A percentile compares a stretch with the other conserved stretches of the same genome.
phyloP scores from a whole-genome alignment of 768 basidiomycete species.

The Daedaleopsis sinensis region DNA sequence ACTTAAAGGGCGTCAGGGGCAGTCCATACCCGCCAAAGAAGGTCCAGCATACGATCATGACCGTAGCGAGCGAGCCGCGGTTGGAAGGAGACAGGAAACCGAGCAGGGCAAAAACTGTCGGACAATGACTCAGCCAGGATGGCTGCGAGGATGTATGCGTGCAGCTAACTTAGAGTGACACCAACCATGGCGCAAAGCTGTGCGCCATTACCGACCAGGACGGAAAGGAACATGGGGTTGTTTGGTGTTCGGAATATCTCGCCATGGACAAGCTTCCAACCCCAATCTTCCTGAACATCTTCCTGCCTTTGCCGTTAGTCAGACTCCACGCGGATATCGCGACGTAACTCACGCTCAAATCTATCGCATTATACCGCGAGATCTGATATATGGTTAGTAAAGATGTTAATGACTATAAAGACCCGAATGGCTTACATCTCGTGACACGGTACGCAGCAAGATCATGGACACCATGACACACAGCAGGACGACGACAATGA shows the following conservation, averaged over 20 bases:
- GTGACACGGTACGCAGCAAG: conserved; percentile 79
- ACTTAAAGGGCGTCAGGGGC: not conserved
- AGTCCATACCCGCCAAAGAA: conserved; percentile 77
- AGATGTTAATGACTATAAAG: not conserved
- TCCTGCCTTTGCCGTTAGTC: conserved; percentile 51
- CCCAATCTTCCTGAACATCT: conserved; percentile 97
- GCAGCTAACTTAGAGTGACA: conserved; percentile 74
- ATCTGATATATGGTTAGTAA: conserved; percentile 49
- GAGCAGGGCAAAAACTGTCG: conserved; percentile 81
- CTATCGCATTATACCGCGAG: conserved; percentile 92
- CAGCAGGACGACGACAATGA: conserved; percentile 90
- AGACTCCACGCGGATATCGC: not conserved
- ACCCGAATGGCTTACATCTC: conserved; percentile 64
- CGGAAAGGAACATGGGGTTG: conserved; percentile 75
- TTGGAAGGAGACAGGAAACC: conserved; percentile 97
- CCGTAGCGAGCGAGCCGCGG: conserved; percentile 90
- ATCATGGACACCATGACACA: conserved; percentile 95
- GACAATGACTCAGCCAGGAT: not conserved
- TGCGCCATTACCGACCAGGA: conserved; percentile 89
- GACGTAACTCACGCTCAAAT: conserved; percentile 66
- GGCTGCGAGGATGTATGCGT: not conserved
- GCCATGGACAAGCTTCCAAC: conserved; percentile 97
- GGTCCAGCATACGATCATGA: conserved; percentile 94
- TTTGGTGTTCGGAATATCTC: conserved; percentile 91
- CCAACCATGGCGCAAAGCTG: conserved; percentile 86